Base-by-base conservation (phyloP, 225 moss, liverwort and hornwort genomes). In the Physcomitrellopsis africana region DNA sequence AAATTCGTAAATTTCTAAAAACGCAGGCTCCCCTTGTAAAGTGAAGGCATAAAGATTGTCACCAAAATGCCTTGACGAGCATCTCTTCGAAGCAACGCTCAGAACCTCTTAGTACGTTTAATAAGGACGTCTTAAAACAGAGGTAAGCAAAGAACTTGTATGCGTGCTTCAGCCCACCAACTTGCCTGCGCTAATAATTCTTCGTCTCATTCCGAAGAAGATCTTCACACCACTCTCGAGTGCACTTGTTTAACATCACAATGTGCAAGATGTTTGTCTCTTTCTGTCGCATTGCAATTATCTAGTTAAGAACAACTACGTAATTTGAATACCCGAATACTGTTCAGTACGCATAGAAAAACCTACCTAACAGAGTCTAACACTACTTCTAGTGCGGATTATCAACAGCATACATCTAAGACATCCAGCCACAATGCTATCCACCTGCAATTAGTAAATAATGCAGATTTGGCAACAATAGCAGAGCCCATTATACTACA, bases 91-190 rank as follows among this genome's bases (percentile, higher is more conserved):
- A 37, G 74, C 67, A 24, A 76, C 68, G 59, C 57, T 64, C 69
- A 49, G 56, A 64, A 22, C 44, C 62, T 62, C 61, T 60, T 32
- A 29, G 32, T 67, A 52, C 54, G 20, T 27, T 51, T 61, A 45
- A 58, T 46, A 32, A 61, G 66, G 51, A 44, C 8, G 16, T 1
- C 60, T 12, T 26, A 73, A 67, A 32, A 10, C 52, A n/a, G 54
- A 52, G 60, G 59, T 42, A 10, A 56, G 23, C 6, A 41, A 69
- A 68, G 44, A 24, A 62, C 16, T 54, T 10, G 55, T 55, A 55
- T 68, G 17, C 47, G 32, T 29, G 62, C 74, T 51, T n/a, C 67
- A 41, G 43, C 13, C 55, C 67, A 67, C 68, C 73, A 68, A 37
- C 24, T 69, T 6, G 63, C 74, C 74, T 41, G 18, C 19, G 60